Evolutionary conservation across 2,329 filamentous ascomycete genomes (phyloP).

Genomic region (Venturia aucupariae): DNA sequence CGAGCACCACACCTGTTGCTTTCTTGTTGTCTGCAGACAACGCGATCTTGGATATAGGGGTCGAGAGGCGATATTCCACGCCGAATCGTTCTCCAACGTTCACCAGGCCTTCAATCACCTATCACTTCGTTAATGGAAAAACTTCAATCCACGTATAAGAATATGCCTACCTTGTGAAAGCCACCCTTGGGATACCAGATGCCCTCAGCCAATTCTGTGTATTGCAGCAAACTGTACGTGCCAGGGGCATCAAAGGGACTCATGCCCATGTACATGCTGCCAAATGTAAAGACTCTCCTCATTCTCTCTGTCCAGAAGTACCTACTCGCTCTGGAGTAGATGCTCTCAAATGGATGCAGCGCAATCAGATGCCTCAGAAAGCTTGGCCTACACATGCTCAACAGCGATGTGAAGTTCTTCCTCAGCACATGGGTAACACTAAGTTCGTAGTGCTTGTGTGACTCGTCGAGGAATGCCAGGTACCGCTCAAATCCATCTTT

Average conservation of each 20-base stretch:
- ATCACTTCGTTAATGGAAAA: conserved; percentile 13
- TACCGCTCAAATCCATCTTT: conserved; percentile 63
- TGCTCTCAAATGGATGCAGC: conserved; percentile 62
- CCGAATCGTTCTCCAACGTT: conserved; percentile 53
- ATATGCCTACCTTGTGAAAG: conserved; percentile 48
- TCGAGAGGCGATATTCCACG: conserved; percentile 53
- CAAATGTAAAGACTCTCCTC: conserved; percentile 64
- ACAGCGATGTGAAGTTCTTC: conserved; percentile 55
- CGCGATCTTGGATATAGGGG: conserved; percentile 46
- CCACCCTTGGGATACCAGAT: conserved; percentile 68
- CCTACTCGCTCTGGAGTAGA: conserved; percentile 54
- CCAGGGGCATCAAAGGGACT: conserved; percentile 66
- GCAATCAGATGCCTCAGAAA: conserved; percentile 51
- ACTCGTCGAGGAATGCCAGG: conserved; percentile 55
- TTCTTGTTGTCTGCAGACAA: conserved; percentile 50
- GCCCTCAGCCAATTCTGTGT: conserved; percentile 65
- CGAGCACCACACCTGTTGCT: conserved; percentile 10
- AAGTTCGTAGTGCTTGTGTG: conserved; percentile 61
- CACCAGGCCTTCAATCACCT: conserved; percentile 51
- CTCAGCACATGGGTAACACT: conserved; percentile 56
- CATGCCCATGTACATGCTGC: conserved; percentile 80
- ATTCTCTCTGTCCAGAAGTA: conserved; percentile 64
- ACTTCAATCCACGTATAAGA: not conserved
- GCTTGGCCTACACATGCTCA: conserved; percentile 47
- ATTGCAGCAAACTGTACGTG: conserved; percentile 65